Percentiles rank a stretch among this genome's conserved stretches.
Conservation (phyloP, 2,329 filamentous ascomycete species). For the Trichoderma lentiforme region DNA sequence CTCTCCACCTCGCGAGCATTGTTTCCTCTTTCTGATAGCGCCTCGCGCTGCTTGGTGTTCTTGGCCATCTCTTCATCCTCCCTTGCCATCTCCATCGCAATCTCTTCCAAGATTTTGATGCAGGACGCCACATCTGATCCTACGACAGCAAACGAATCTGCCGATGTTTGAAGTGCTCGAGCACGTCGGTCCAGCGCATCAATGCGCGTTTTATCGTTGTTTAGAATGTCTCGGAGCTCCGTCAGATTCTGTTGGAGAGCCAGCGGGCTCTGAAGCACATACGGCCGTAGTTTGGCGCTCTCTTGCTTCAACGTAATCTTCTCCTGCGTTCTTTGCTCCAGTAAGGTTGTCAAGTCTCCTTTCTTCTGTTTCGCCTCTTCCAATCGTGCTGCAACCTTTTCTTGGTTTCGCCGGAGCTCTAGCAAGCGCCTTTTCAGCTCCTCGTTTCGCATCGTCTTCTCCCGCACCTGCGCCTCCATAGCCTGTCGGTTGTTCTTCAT, state of each 20-base stretch:
- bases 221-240: constrained; percentile 76
- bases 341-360: constrained; percentile 64
- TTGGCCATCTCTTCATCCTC: constrained; percentile 87
- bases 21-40: constrained; percentile 80
- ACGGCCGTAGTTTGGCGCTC: constrained; percentile 83
- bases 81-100: constrained; percentile 76
- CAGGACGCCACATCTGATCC: constrained; percentile 81
- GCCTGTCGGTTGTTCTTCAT: constrained; percentile 76
- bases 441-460: constrained; percentile 83
- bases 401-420: constrained; percentile 77
- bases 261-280: constrained; percentile 83
- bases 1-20: constrained; percentile 90
- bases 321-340: constrained; percentile 69
- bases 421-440: constrained; percentile 79
- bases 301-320: constrained; percentile 75
- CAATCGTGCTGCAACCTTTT: constrained; percentile 75
- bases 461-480: constrained; percentile 76
- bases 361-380: constrained; percentile 83
- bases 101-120: constrained; percentile 85
- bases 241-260: constrained; percentile 77
- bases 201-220: constrained; percentile 76
- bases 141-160: constrained; percentile 83
- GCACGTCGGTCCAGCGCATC: constrained; percentile 82
- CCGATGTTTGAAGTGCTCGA: constrained; percentile 87
- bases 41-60: constrained; percentile 78